Conservation (phyloP, 2,329 filamentous ascomycete genomes). For the Colletotrichum gloeosporioides region DNA sequence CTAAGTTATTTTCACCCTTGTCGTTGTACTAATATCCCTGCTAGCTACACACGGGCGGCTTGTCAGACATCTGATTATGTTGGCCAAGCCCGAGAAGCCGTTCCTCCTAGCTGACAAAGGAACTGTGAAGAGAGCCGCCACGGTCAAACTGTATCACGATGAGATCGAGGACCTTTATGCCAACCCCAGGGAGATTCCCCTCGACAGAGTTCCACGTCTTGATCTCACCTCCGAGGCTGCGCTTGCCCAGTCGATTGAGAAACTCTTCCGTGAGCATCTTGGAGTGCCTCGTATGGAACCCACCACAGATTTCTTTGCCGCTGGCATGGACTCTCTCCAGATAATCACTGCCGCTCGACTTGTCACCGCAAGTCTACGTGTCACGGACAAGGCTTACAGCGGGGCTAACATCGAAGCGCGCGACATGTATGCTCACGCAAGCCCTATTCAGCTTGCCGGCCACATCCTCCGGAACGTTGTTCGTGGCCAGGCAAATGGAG, state of each 20-base stretch:
- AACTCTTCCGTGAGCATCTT: conserved; percentile 24
- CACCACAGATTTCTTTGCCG: conserved; percentile 40
- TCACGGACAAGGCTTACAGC: conserved; percentile 35
- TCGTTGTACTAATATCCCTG: not conserved
- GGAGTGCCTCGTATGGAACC: conserved; percentile 19
- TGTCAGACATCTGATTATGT: conserved; percentile 39
- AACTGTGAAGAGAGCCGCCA: conserved; percentile 45
- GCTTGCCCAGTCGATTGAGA: conserved; percentile 28
- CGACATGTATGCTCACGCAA: conserved; percentile 44
- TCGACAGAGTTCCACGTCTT: conserved; percentile 16
- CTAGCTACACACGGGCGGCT: conserved; percentile 48
- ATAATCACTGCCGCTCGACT: conserved; percentile 38
- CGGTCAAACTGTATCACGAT: conserved; percentile 44
- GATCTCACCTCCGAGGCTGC: conserved; percentile 26
- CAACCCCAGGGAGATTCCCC: conserved; percentile 22
- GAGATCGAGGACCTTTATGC: conserved; percentile 49
- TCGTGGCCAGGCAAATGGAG: not conserved
- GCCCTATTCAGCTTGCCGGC: conserved; percentile 34
- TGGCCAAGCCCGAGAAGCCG: conserved; percentile 45
- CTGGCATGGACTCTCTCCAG: conserved; percentile 45
- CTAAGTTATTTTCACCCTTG: not conserved
- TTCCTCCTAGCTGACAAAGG: conserved; percentile 52
- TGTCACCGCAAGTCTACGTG: conserved; percentile 36
- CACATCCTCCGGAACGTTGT: conserved; percentile 25
- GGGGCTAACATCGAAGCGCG: conserved; percentile 38